Evolutionary conservation across 352 stramenopile genomes (phyloP), one percentile per base, ranked within the genome.

Genomic region (Phytophthora megakarya): DNA sequence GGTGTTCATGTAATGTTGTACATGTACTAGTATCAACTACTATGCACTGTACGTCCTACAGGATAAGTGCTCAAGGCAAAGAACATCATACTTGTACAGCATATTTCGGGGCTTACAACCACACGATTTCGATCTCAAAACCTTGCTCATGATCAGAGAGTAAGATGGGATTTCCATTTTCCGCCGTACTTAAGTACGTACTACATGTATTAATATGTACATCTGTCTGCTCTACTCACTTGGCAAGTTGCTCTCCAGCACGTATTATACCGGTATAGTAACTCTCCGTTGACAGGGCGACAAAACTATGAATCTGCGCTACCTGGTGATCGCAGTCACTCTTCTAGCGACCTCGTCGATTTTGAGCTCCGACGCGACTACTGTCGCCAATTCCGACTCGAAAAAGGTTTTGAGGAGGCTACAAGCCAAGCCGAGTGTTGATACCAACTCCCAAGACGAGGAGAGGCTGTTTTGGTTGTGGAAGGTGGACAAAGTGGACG

Each of bases 401-500:
- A 39, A 39, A 30, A 38, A 7, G n/a, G 45, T 40, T 11, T 30
- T 46, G 19, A 37, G 52, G 10, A 5, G 30, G 13, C 30, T 35
- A 30, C 21, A 26, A 37, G 12, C n/a, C 45, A 33, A 43, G 44
- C 5, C 32, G 10, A 12, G 25, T 11, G 21, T 12, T 23, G 26
- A 37, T n/a, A n/a, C n/a, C n/a, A n/a, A 48, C 42, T 23, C 39
- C 25, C 15, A 32, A 22, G 25, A 61, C 18, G 48, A 66, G 19
- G 58, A 61, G 33, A 61, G 59, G 12, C 32, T 5, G 44, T 47
- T 19, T 37, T 32, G 15, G 44, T 47, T 19, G 26, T 32, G 15
- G 13, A 50, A 26, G 18, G 10, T 61, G 23, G 15, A 21, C 32
- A 61, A 56, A 16, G 33, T 61, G 9, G 59, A 65, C 16, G 55